These are phyloP conservation scores for Dothidotthia symphoricarpi DNA, from an alignment of 2,329 filamentous ascomycete genomes.

Conservation along the genomic window DNA sequence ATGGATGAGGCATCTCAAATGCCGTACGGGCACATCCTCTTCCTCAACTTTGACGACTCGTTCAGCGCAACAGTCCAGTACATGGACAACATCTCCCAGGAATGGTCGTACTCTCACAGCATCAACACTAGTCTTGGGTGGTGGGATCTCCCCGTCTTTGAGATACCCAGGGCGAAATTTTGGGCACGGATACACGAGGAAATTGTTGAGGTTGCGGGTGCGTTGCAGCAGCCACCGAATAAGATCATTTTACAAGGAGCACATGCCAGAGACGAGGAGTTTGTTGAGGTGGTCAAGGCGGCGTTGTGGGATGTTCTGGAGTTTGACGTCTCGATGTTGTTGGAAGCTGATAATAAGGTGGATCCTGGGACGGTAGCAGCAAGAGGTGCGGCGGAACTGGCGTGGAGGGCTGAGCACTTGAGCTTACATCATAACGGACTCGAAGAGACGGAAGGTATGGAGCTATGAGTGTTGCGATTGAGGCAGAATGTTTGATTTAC, in stretches of 20 bases:
- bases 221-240: slow-evolving; percentile 13
- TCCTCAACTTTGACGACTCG: slow-evolving; percentile 29
- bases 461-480: slow-evolving; percentile 5
- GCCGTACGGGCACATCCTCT: slow-evolving; percentile 18
- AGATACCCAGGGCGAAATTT: slow-evolving; percentile 22
- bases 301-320: slow-evolving; percentile 23
- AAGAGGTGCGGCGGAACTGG: slow-evolving; percentile 27
- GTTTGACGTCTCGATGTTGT: slow-evolving; percentile 15
- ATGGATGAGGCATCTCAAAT: slow-evolving; percentile 5
- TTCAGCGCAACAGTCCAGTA: slow-evolving; percentile 22
- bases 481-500: neutral
- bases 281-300: slow-evolving; percentile 19
- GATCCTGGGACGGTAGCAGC: slow-evolving; percentile 16
- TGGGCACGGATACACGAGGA: slow-evolving; percentile 24
- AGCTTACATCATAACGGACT: neutral
- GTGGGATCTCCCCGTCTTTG: slow-evolving; percentile 26
- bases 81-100: slow-evolving; percentile 8
- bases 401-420: slow-evolving; percentile 10
- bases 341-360: slow-evolving; percentile 10
- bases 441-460: slow-evolving; percentile 5
- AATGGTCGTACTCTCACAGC: slow-evolving; percentile 7
- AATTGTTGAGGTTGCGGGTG: slow-evolving; percentile 13
- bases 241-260: slow-evolving; percentile 25
- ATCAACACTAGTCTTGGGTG: slow-evolving; percentile 22
- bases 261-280: slow-evolving; percentile 21